phyloP scores from a whole-genome alignment of 345 rosid species.

The Rubroshorea leprosula region DNA sequence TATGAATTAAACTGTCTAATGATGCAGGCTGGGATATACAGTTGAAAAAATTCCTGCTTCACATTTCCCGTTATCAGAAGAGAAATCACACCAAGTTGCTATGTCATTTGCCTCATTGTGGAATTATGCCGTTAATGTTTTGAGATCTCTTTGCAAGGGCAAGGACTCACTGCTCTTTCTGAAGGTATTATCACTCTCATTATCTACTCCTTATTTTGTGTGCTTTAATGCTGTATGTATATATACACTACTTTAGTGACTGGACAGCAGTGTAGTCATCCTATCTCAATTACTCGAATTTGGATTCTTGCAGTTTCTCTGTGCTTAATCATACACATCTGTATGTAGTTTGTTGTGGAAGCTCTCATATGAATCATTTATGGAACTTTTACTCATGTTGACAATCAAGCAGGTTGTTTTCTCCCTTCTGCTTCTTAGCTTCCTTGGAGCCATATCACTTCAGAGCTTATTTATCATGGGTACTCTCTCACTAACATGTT shows the following conservation, averaged over 20 bases:
- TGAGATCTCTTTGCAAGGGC: conserved; percentile 68
- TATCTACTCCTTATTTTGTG: background rate
- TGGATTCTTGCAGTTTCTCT: background rate
- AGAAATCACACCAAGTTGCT: conserved; percentile 43
- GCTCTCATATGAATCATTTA: background rate
- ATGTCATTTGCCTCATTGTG: conserved; percentile 57
- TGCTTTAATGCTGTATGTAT: conserved; percentile 5
- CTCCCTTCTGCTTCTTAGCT: conserved; percentile 43
- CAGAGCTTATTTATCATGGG: conserved; percentile 57
- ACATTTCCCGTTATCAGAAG: conserved; percentile 55
- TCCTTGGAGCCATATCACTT: conserved; percentile 58
- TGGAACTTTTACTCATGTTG: conserved; percentile 11
- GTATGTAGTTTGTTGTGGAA: background rate
- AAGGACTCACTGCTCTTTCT: conserved; percentile 69
- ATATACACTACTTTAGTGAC: too few species aligned
- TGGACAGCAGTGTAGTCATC: too few species aligned
- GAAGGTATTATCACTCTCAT: conserved; percentile 44
- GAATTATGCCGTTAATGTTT: conserved; percentile 46
- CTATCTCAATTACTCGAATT: background rate
- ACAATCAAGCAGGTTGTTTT: conserved; percentile 50
- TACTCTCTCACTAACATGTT: conserved; percentile 24
- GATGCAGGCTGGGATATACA: conserved; percentile 69
- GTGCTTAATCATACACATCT: background rate
- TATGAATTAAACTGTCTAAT: conserved; percentile 12
- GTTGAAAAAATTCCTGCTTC: conserved; percentile 70